Evolutionary conservation across 2,329 filamentous ascomycete species (phyloP), one percentile per base, ranked within the genome.

Genomic region (Aspergillus glaucus): DNA sequence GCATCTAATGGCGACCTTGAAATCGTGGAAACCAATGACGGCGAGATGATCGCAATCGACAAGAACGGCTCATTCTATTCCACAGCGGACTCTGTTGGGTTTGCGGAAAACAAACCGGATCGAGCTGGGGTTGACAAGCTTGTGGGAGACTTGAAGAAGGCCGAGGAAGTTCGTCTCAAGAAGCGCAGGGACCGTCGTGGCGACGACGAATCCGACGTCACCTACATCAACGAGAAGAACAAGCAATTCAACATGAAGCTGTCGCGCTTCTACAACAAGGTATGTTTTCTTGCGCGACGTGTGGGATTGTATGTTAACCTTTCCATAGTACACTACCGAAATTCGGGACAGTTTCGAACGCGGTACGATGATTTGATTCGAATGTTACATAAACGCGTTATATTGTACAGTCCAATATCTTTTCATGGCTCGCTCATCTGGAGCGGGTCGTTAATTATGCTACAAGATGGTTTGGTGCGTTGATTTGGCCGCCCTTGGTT

Each of bases 211-310:
- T 86, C 83, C 24, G 93, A 98, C 70, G 87, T 97, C 61, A 97
- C 92, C 6, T 97, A 95, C 72, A 98, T 98, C 80, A 98, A 98
- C 74, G 90, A 96, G 74, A 96, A 98, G 85, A 98, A 98, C 79
- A 97, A 97, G 79, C 90, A 96, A 78, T 98, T 98, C 77, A 98
- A 98, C 82, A 85, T 95, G 75, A 97, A 98, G 75, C 76, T 98
- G 69, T 79, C 86, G 47, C 79, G 93, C 57, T 98, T 97, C 75
- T 98, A 98, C 73, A 93, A 98, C 75, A 95, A 95, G 73, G 77
- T 79, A 70, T 52, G 39, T 14, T 30, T 28, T 12, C 17, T 32
- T n/a, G 6, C 15, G 6, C 28, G 44, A 6, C 36, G 12, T 32
- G 28, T 45, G 8, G 22, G n/a, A 48, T 8, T 40, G 21, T 30